Base-by-base conservation (phyloP, 2,329 filamentous ascomycete species). In the Botrytis byssoidea region DNA sequence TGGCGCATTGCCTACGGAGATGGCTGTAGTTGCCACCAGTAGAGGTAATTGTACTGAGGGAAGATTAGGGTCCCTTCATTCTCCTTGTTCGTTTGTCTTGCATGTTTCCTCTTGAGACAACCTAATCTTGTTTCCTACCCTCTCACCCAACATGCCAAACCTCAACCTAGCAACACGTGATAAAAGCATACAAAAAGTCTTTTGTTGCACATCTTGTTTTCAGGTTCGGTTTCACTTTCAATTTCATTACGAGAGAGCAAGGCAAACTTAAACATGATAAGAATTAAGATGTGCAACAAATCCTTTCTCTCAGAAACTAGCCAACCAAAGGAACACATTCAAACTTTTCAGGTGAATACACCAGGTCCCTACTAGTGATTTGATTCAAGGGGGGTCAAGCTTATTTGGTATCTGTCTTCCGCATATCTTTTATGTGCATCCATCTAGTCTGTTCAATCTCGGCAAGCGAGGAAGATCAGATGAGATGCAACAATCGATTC, bases 331-430 rank as follows among this genome's bases (percentile, higher is more conserved):
- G 6, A 32, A 18, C n/a, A 18, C 14, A 3, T 40, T 63, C 12
- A 18, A 63, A 86, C 78, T 81, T 84, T 1, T 77, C 80, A 3
- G 85, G 85, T 64, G 82, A 81, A 6, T 88, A 87, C 75, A 84
- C 83, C 0, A 83, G 85, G 1, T 88, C 87, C 78, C 76, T 86
- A 35, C 74, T 86, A 0, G 79, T 85, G 1, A 83, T 86, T 1
- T 81, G 66, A 83, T 81, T 81, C 20, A 81, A 85, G 40, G 84
- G 86, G 74, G 79, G 82, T 1, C 78, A 79, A 9, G 86, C 85
- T 71, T 82, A 86, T 48, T 75, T 81, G 35, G 85, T 85, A 1
- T 86, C 86, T 66, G 35, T n/a, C 20, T n/a, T 48, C 29, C 55
- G 59, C 20, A 37, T 32, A 44, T 63, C 73, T 37, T 61, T 61